Conservation (phyloP, 192 early-diverging fungal genomes). For the Entomortierella lignicola region DNA sequence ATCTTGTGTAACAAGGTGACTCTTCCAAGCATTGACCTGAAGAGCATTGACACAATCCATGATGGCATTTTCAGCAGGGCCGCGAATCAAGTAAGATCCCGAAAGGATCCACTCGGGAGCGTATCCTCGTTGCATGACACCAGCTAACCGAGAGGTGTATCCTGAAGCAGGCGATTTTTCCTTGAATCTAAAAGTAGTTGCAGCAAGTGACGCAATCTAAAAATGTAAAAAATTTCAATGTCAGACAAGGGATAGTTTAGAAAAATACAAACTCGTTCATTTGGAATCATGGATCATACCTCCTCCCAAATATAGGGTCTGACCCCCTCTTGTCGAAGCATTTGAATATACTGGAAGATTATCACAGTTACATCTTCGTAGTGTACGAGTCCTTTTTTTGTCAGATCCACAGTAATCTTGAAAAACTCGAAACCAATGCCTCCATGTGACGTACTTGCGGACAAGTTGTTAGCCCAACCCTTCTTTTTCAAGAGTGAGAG, state of each 20-base stretch:
- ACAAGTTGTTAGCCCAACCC: constrained; percentile 89
- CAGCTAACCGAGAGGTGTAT: constrained; percentile 77
- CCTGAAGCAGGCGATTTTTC: constrained; percentile 77
- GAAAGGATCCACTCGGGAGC: constrained; percentile 73
- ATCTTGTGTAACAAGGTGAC: constrained; percentile 49
- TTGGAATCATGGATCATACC: constrained; percentile 55
- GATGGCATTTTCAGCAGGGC: constrained; percentile 72
- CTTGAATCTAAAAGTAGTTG: constrained; percentile 76
- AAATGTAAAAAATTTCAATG: too few species aligned
- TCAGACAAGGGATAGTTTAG: neutral
- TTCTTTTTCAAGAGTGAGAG: constrained; percentile 86
- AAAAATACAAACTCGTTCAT: constrained; percentile 24
- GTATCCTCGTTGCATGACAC: constrained; percentile 83
- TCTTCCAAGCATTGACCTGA: constrained; percentile 41
- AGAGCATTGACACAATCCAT: constrained; percentile 68
- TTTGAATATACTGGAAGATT: constrained; percentile 90
- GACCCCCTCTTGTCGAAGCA: constrained; percentile 78
- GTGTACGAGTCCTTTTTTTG: constrained; percentile 80
- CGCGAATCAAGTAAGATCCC: constrained; percentile 74
- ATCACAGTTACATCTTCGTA: constrained; percentile 84
- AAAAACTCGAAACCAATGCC: constrained; percentile 84
- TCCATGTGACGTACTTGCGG: constrained; percentile 71
- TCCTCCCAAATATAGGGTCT: constrained; percentile 89
- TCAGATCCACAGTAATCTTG: constrained; percentile 85
- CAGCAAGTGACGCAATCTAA: constrained; percentile 56